Conservation (phyloP, 2,329 filamentous ascomycete species). For the Emmonsia crescens region DNA sequence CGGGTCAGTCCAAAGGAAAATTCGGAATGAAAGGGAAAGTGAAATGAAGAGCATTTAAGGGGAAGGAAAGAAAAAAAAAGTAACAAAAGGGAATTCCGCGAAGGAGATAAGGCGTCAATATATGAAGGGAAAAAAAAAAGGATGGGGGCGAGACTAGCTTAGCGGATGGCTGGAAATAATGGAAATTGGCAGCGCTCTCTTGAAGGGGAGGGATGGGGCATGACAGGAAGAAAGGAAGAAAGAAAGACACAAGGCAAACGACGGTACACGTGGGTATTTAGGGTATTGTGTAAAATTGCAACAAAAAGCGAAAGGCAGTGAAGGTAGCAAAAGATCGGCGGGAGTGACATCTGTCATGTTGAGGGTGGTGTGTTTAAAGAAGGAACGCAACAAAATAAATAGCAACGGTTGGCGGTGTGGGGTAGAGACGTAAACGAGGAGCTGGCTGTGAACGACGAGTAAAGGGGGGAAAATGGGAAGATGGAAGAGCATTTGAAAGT, state of each 20-base stretch:
- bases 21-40: not conserved
- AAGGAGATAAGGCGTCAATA: not conserved
- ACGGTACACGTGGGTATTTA: slow-evolving; percentile 6
- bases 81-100: not conserved
- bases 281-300: not conserved
- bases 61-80: not conserved
- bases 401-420: not conserved
- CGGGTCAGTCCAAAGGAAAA: not conserved
- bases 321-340: not conserved
- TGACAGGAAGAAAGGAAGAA: slow-evolving; percentile 7
- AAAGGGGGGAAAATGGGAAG: not conserved
- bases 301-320: not conserved
- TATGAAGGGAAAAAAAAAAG: not conserved
- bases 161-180: not conserved
- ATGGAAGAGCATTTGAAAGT: not conserved
- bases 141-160: not conserved
- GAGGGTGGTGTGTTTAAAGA: not conserved
- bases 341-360: not conserved
- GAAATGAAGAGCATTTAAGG: not conserved
- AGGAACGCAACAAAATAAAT: not conserved
- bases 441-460: not conserved
- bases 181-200: not conserved
- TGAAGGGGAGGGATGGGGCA: not conserved
- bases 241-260: slow-evolving; percentile 11
- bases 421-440: not conserved